Percentiles rank a stretch among this genome's conserved stretches.
These are phyloP conservation scores for Amanita exitialis DNA, from an alignment of 768 basidiomycete genomes.

Conservation along the genomic window DNA sequence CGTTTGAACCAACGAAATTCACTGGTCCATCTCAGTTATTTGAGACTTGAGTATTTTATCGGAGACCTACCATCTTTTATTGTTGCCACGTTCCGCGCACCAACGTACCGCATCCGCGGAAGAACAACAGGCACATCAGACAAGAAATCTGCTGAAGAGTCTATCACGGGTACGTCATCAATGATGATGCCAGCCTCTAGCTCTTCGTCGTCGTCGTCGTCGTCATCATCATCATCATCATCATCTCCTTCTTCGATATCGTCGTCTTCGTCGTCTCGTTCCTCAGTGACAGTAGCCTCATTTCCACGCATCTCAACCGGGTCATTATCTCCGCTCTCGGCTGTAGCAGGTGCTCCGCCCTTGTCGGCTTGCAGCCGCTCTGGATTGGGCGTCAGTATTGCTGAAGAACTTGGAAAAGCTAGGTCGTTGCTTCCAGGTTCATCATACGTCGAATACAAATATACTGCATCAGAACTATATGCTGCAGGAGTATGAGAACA, in stretches of 20 bases:
- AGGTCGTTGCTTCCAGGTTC: conserved; percentile 27
- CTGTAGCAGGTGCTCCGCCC: background rate
- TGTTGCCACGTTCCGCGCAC: conserved; percentile 73
- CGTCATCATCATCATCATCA: background rate
- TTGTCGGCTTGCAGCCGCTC: conserved; percentile 13
- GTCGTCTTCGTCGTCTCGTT: background rate
- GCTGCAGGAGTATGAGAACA: conserved; percentile 29
- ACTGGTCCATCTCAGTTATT: conserved; percentile 30
- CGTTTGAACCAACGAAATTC: conserved; percentile 72
- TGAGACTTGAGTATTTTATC: background rate
- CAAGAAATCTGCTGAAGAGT: conserved; percentile 14
- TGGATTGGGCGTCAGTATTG: conserved; percentile 20
- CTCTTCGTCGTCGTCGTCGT: conserved; percentile 16
- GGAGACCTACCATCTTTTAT: conserved; percentile 69
- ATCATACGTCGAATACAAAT: conserved; percentile 66
- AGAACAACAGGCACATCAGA: conserved; percentile 41
- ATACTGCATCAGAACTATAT: conserved; percentile 63
- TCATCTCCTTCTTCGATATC: background rate
- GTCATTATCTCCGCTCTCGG: background rate
- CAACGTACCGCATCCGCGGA: conserved; percentile 55
- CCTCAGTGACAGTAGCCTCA: background rate
- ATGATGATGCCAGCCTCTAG: conserved; percentile 13
- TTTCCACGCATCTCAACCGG: background rate
- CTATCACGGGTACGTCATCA: conserved; percentile 16
- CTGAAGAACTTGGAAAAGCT: conserved; percentile 14